Evolutionary conservation across 169 alveolate genomes (phyloP), one percentile per base, ranked within the genome.

Genomic region (Plasmodium berghei): DNA sequence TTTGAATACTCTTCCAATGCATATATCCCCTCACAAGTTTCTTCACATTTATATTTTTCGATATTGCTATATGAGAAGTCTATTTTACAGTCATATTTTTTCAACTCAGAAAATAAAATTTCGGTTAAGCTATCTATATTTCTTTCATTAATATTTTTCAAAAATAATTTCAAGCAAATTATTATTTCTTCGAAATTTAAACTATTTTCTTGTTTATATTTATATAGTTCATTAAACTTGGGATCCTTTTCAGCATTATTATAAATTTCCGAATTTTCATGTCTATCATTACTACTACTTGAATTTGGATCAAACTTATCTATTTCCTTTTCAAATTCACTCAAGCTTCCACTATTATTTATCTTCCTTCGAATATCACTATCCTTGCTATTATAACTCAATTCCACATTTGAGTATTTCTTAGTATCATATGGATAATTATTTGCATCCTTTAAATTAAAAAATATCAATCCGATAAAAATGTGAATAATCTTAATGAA

Each of bases 101-200:
- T 71, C 64, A 86, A 45, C 42, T 71, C 87, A 3, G 45, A 48
- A 45, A 86, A 70, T 16, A 86, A 45, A 40, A 72, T 59, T 26
- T 86, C 91, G 12, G 69, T 71, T 16, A 86, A 54, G 3, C 49
- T 42, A 55, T 69, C 87, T 26, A 86, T 40, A 59, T 86, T 86
- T 40, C 58, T 86, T 20, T 71, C 91, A 45, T 66, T 86, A 45
- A 86, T 86, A 71, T 71, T 59, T 58, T 62, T 69, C 62, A 86
- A 45, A 72, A 86, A 86, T 20, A 54, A 18, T 42, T 71, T 86
- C 20, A 86, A 63, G 59, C 75, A 86, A 9, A 46, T 55, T 42
- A 59, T 24, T 34, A 86, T 59, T 34, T 86, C 91, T 59, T 58
- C 58, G 46, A 86, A 22, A 8, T 86, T 20, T 73, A 86, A 70